A percentile compares a stretch with the other conserved stretches of the same genome.
Evolutionary conservation across 495 filamentous ascomycete genomes (phyloP).

Genomic region (Tuber melanosporum): DNA sequence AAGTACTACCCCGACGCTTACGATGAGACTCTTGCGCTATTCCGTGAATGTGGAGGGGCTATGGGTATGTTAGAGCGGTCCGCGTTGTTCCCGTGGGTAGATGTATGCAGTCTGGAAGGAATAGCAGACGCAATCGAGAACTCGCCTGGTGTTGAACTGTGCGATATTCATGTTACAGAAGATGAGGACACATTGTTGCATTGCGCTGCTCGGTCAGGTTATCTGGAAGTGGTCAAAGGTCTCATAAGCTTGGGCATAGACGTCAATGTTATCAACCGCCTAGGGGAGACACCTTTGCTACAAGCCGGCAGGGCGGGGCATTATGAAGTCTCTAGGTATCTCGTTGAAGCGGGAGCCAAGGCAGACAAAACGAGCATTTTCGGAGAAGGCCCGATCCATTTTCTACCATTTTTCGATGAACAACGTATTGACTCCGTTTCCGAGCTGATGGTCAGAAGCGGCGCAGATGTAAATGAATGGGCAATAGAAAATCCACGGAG

Average conservation of each 20-base stretch:
- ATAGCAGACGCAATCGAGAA: neutral
- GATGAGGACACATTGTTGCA: constrained; percentile 1
- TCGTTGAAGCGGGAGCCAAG: neutral
- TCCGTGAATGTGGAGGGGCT: neutral
- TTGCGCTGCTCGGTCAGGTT: constrained; percentile 3
- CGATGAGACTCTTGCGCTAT: constrained; percentile 1
- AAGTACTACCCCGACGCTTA: neutral
- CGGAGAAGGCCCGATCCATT: neutral
- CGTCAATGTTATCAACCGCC: neutral
- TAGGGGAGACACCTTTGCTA: constrained; percentile 8
- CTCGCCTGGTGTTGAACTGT: neutral
- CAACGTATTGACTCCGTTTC: neutral
- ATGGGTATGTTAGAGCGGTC: neutral
- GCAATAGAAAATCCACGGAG: neutral
- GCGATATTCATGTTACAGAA: constrained; percentile 1
- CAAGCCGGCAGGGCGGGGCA: neutral
- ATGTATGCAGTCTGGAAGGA: neutral
- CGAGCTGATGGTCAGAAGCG: neutral
- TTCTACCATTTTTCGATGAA: neutral
- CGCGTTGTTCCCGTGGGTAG: neutral
- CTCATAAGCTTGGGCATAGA: constrained; percentile 7
- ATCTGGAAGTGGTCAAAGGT: constrained; percentile 5
- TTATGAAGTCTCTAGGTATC: neutral
- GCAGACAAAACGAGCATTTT: neutral
- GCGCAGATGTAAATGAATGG: neutral